phyloP scores from a whole-genome alignment of 2,329 filamentous ascomycete species.

The Tricladium varicosporioides region DNA sequence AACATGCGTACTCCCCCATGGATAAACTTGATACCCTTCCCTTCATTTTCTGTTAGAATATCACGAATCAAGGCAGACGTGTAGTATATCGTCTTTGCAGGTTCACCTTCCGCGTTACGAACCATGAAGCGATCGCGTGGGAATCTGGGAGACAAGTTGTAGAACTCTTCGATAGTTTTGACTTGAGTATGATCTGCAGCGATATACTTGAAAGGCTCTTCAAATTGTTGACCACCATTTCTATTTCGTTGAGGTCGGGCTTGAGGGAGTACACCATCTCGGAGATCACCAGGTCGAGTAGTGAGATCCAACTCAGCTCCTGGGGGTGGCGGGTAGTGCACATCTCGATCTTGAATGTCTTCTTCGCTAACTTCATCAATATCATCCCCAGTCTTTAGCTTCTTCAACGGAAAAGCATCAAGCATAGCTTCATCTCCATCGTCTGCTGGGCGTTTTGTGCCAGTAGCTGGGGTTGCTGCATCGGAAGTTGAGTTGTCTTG shows the following conservation, averaged over 20 bases:
- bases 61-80: conserved; percentile 80
- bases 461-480: conserved; percentile 19
- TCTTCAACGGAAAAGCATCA: conserved; percentile 40
- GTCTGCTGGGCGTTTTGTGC: conserved; percentile 37
- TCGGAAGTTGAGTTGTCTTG: conserved; percentile 25
- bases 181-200: conserved; percentile 73
- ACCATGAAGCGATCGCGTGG: conserved; percentile 93
- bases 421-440: conserved; percentile 30
- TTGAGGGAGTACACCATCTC: conserved; percentile 17
- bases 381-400: conserved; percentile 43
- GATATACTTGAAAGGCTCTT: conserved; percentile 95
- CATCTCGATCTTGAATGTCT: conserved; percentile 28
- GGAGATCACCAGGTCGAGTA: conserved; percentile 26
- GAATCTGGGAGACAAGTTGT: conserved; percentile 79
- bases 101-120: conserved; percentile 83
- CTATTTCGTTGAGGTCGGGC: conserved; percentile 30
- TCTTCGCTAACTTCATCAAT: conserved; percentile 23
- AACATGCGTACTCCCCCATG: conserved; percentile 99
- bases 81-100: conserved; percentile 96
- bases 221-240: conserved; percentile 51
- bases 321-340: conserved; percentile 36
- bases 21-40: conserved; percentile 89
- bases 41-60: conserved; percentile 84
- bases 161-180: conserved; percentile 75
- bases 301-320: conserved; percentile 31